Base-by-base conservation (phyloP, 1,284 basidiomycete genomes). In the Gomphus bonarii region DNA sequence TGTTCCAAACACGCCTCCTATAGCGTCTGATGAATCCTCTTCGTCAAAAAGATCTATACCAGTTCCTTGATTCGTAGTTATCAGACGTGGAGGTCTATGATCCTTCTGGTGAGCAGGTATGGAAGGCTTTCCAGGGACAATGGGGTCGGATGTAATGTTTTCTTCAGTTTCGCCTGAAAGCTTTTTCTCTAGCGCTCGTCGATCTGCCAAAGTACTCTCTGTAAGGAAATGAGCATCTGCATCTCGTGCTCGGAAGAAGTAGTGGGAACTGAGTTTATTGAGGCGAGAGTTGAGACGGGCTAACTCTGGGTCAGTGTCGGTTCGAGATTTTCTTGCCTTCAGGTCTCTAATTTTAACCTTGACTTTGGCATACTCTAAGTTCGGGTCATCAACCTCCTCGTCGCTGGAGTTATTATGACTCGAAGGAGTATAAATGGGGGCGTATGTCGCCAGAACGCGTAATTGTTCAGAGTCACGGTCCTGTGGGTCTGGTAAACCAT, bases 231-330 rank as follows among this genome's bases (percentile, higher is more conserved):
- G 66, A 3, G 70, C 72, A 61, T 88, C 79, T 36, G 82, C 90
- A 58, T 88, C 85, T 58, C 76, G 79, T 61, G 80, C 73, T 59
- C 83, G 79, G 64, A 93, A 94, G 62, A 93, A 77, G 63, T 92
- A 91, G 64, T 87, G 81, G 49, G 75, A 73, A 67, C 82, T 80
- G 18, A 86, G 66, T 35, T 72, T 71, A 31, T 74, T 69, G 31
- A 93, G 72, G 44, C 75, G 79, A 57, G 74, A 70, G 22, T 79
- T 78, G 50, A 93, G 68, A 28, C 48, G 18, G 10, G 20, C 40
- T 7, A 49, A 36, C 25, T 66, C 67, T 22, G 70, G 67, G 56
- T 79, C 54, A 62, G 73, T 64, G 65, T 74, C 69, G 60, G 72
- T 63, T 40, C 65, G 63, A 62, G 72, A 69, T 58, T 69, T 40